Evolutionary conservation across 2,329 filamentous ascomycete species (phyloP).

Genomic region (Metarhizium humberi): DNA sequence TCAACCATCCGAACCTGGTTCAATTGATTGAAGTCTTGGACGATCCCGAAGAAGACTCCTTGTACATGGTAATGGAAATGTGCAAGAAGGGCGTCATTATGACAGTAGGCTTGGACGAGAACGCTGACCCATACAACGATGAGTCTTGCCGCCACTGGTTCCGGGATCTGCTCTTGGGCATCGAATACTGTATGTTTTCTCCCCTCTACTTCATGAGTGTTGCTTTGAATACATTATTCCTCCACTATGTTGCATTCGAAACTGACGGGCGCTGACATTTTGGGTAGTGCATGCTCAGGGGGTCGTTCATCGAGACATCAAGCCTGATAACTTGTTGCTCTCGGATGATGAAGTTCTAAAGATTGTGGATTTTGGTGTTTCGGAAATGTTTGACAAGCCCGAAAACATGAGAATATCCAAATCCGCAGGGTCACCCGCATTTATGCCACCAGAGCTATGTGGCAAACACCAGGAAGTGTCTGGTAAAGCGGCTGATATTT

Average conservation of each 20-base stretch:
- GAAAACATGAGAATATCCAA: constrained; percentile 86
- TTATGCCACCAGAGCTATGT: constrained; percentile 88
- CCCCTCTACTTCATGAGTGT: neutral
- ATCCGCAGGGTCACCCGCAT: constrained; percentile 88
- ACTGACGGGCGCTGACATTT: constrained; percentile 3
- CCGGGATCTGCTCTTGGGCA: constrained; percentile 84
- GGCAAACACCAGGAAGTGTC: constrained; percentile 80
- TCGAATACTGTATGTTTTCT: constrained; percentile 73
- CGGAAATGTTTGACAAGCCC: constrained; percentile 89
- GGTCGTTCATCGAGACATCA: constrained; percentile 93
- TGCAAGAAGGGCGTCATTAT: constrained; percentile 97
- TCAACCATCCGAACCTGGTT: constrained; percentile 91
- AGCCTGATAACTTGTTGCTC: constrained; percentile 89
- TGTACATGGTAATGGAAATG: constrained; percentile 99
- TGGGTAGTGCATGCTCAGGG: constrained; percentile 77
- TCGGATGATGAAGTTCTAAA: constrained; percentile 91
- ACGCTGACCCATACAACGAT: constrained; percentile 70
- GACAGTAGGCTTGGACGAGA: constrained; percentile 83
- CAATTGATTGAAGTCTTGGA: constrained; percentile 89
- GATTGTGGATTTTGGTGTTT: constrained; percentile 97
- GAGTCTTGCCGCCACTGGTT: constrained; percentile 88
- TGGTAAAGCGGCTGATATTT: constrained; percentile 86
- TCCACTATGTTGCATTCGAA: neutral
- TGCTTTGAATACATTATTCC: neutral
- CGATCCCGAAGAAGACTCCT: constrained; percentile 86